A percentile compares a stretch with the other conserved stretches of the same genome.
Conservation (phyloP, 768 basidiomycete genomes). For the Termitomyces sp. region DNA sequence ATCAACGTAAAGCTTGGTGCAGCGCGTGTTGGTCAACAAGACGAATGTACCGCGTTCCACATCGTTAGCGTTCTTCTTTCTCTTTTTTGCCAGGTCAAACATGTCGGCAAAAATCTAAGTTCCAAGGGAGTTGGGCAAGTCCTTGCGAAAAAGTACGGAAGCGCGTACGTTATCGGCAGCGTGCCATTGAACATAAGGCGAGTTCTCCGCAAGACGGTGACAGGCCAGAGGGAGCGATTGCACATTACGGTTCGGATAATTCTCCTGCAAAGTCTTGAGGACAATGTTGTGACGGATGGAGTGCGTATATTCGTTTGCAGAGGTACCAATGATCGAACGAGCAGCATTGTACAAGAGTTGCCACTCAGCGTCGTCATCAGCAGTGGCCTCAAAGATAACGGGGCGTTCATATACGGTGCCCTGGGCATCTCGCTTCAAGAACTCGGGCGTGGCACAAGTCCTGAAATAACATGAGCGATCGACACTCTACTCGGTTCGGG, state of each 20-base stretch:
- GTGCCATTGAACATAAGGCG: constrained; percentile 1
- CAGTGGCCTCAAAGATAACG: not conserved
- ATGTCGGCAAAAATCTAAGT: not conserved
- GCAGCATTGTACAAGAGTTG: not conserved
- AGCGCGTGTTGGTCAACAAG: not conserved
- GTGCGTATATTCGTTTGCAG: not conserved
- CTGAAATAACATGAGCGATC: not conserved
- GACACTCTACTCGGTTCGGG: not conserved
- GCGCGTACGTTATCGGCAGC: not conserved
- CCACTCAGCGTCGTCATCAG: not conserved
- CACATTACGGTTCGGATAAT: not conserved
- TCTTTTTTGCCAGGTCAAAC: not conserved
- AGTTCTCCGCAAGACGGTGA: not conserved
- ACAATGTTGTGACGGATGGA: constrained; percentile 1
- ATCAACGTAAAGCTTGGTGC: not conserved
- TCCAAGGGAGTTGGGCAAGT: not conserved
- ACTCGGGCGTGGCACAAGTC: not conserved
- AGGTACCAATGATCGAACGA: constrained; percentile 1
- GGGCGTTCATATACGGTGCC: not conserved
- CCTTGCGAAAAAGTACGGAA: too few species aligned
- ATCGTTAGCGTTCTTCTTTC: not conserved
- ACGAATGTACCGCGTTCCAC: not conserved
- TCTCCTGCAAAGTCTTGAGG: not conserved
- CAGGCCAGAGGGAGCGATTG: not conserved
- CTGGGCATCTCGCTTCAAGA: not conserved